A percentile compares a stretch with the other conserved stretches of the same genome.
These are phyloP conservation scores for Hymenoscyphus salicellus DNA, from an alignment of 2,329 filamentous ascomycete genomes.

Conservation along the genomic window DNA sequence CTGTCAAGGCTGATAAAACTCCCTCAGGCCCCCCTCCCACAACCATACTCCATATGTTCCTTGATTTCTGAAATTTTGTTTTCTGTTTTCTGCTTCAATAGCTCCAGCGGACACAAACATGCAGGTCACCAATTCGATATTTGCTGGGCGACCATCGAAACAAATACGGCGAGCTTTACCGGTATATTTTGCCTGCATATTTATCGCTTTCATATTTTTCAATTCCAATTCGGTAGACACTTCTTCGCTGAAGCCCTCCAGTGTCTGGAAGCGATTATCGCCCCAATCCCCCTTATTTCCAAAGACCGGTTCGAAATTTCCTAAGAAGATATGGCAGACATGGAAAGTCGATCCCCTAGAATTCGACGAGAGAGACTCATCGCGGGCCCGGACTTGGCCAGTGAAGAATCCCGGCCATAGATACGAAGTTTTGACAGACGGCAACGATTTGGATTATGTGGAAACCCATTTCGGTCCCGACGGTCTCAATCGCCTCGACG, in stretches of 20 bases:
- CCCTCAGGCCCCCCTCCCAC: not conserved
- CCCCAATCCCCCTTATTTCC: conserved; percentile 1
- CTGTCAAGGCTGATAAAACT: not conserved
- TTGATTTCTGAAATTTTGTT: not conserved
- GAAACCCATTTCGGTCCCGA: conserved; percentile 62
- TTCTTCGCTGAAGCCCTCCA: conserved; percentile 10
- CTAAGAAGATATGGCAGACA: conserved; percentile 71
- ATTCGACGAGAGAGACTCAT: conserved; percentile 62
- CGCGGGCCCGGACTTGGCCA: conserved; percentile 62
- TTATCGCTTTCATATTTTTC: conserved; percentile 14
- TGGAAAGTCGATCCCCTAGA: conserved; percentile 69
- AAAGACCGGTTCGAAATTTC: conserved; percentile 43
- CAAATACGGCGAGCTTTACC: conserved; percentile 14
- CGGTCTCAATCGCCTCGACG: conserved; percentile 51
- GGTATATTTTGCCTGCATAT: conserved; percentile 14
- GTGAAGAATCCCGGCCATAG: conserved; percentile 63
- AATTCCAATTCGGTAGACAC: not conserved
- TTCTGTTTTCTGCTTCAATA: not conserved
- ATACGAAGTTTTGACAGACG: conserved; percentile 52
- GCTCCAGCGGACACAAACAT: conserved; percentile 9
- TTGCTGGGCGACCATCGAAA: conserved; percentile 7
- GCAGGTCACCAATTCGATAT: conserved; percentile 13
- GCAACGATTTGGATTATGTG: conserved; percentile 65
- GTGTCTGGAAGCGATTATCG: conserved; percentile 10
- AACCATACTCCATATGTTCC: not conserved